Base-by-base conservation (phyloP, 2,329 filamentous ascomycete genomes). In the Penicillium capsulatum region DNA sequence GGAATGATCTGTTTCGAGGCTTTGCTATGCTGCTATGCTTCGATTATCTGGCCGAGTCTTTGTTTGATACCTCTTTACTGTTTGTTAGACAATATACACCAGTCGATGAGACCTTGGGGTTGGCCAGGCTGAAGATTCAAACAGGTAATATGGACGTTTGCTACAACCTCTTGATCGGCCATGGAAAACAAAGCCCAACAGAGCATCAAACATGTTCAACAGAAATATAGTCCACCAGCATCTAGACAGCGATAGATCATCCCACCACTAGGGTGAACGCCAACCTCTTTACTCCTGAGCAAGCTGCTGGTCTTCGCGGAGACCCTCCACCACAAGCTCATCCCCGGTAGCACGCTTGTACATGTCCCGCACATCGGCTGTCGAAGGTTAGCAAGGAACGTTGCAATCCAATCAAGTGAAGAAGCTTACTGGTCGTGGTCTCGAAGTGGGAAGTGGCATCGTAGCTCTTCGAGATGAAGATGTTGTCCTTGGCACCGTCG, bases 381-480 rank as follows among this genome's bases (percentile, higher is more conserved):
- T 31, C 22, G 13, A n/a, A 4, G 17, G 39, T 50, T 50, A 51
- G 40, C 6, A 30, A 29, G 15, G 1, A 2, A 2, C 8, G 7
- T 16, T 11, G 17, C 20, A 5, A 31, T 19, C 35, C 7, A 22
- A 22, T 2, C n/a, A 15, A 34, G 10, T 3, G n/a, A 17, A 7
- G 7, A 31, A 17, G 5, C 67, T 59, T 68, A 79, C 77, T 74
- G 38, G 81, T 84, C 19, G 80, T 83, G 24, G 88, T 96, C 79
- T 98, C 92, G 61, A 98, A 98, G 76, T 98, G 92, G 66, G 86
- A 94, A 50, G 86, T 94, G 37, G 94, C 88, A 61, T 98, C 94
- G 70, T 98, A 98, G 74, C 88, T 95, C 81, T 94, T 96, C 60
- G 89, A 95, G 65, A 98, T 89, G 74, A 89, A 98, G 67, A 98